Evolutionary conservation across 345 rosid genomes (phyloP).

Genomic region (Bruguiera gymnorhiza): DNA sequence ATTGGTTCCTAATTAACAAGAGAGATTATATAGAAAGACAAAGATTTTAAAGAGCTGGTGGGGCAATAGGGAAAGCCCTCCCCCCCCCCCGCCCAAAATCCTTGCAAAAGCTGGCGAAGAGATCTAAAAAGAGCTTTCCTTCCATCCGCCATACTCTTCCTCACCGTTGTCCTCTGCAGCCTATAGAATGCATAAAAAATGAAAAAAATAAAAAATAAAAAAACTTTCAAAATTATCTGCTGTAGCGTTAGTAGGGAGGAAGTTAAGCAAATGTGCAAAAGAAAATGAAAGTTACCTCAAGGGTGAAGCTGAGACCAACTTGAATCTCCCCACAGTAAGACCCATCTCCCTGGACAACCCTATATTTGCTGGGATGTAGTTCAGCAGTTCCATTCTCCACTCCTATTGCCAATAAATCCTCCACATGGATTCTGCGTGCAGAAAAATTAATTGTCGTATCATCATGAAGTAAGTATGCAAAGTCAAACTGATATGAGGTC

Average conservation of each 20-base stretch:
- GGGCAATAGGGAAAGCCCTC: neutral
- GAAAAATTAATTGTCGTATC: neutral
- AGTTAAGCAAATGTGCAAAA: neutral
- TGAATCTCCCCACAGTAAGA: conserved; percentile 64
- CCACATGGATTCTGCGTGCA: conserved; percentile 55
- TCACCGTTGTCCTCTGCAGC: conserved; percentile 24
- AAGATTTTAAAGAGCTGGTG: no score
- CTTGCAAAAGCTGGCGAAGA: neutral
- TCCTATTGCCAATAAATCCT: conserved; percentile 70
- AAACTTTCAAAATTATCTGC: neutral
- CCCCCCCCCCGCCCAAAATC: no score
- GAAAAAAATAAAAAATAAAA: neutral
- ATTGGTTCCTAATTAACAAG: no score
- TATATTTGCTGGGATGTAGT: conserved; percentile 54
- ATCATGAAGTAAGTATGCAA: no score
- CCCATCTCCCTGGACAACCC: conserved; percentile 42
- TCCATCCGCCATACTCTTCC: conserved; percentile 79
- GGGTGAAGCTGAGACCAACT: conserved; percentile 56
- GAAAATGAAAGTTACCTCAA: conserved; percentile 26
- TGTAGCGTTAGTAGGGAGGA: neutral
- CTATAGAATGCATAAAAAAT: conserved; percentile 24
- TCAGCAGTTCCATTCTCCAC: conserved; percentile 70
- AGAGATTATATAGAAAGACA: no score
- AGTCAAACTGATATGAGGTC: no score
- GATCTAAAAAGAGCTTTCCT: conserved; percentile 38